phyloP scores from a whole-genome alignment of 805 yeast species.

The Starmerella apis region DNA sequence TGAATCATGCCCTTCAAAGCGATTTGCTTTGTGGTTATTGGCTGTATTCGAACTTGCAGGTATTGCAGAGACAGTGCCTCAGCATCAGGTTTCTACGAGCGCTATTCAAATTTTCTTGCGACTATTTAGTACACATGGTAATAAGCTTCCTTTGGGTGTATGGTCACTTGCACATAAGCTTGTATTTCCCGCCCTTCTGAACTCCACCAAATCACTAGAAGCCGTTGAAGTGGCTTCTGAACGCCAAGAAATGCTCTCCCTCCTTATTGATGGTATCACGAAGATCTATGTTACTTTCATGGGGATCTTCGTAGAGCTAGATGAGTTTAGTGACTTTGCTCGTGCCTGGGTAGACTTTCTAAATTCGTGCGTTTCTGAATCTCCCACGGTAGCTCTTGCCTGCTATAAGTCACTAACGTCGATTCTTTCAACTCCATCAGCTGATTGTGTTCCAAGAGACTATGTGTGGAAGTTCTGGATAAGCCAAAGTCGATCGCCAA shows the following conservation, averaged over 20 bases:
- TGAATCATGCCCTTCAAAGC: constrained; percentile 15
- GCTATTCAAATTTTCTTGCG: constrained; percentile 81
- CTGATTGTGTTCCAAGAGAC: constrained; percentile 16
- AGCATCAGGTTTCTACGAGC: constrained; percentile 81
- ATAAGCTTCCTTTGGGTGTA: constrained; percentile 37
- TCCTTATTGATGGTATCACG: constrained; percentile 56
- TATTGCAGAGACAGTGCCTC: constrained; percentile 46
- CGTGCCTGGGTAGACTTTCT: constrained; percentile 43
- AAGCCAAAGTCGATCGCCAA: constrained; percentile 32
- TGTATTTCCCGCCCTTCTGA: constrained; percentile 42
- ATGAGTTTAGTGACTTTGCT: constrained; percentile 42
- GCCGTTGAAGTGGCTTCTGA: constrained; percentile 27
- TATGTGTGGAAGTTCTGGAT: constrained; percentile 35
- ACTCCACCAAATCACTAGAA: constrained; percentile 13
- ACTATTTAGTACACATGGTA: constrained; percentile 63
- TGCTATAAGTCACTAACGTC: constrained; percentile 47
- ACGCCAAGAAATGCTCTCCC: constrained; percentile 51
- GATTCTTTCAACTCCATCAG: constrained; percentile 34
- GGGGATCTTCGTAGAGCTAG: constrained; percentile 29
- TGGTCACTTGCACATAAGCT: constrained; percentile 63
- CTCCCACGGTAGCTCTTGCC: constrained; percentile 44
- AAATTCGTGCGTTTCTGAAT: constrained; percentile 35
- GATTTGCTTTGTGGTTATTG: constrained; percentile 50
- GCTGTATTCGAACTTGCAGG: constrained; percentile 51
- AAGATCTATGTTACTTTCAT: constrained; percentile 50